Evolutionary conservation across 495 filamentous ascomycete species (phyloP).

Genomic region (Rusavskia elegans): DNA sequence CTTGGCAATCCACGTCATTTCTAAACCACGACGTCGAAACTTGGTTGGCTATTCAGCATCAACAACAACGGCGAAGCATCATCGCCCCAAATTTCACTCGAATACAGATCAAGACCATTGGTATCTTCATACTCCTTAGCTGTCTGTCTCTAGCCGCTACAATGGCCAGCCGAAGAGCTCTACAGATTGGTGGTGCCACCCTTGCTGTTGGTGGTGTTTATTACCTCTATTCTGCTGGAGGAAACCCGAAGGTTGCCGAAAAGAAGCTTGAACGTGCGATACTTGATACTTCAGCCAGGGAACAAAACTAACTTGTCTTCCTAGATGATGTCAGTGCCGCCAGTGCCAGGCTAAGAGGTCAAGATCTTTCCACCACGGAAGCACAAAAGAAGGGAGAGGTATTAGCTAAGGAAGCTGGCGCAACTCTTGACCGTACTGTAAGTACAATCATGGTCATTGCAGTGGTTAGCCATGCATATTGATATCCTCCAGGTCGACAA

Average conservation of each 20-base stretch:
- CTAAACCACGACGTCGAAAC: neutral
- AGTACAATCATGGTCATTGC: conserved; percentile 8
- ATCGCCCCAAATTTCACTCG: neutral
- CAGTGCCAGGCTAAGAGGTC: conserved; percentile 44
- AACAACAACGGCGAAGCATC: too few species aligned
- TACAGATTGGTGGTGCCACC: conserved; percentile 32
- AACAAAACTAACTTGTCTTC: neutral
- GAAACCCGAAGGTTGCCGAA: conserved; percentile 63
- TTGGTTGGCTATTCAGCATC: neutral
- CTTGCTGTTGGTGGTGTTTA: conserved; percentile 61
- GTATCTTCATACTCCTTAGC: neutral
- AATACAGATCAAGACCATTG: neutral
- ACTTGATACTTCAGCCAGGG: neutral
- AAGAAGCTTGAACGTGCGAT: conserved; percentile 65
- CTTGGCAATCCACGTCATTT: neutral
- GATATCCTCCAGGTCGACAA: conserved; percentile 36
- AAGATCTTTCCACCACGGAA: conserved; percentile 37
- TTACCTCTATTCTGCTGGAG: conserved; percentile 83
- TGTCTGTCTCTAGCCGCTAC: neutral
- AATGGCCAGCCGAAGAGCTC: neutral
- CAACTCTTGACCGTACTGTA: conserved; percentile 41
- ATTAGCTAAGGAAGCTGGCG: conserved; percentile 31
- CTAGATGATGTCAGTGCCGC: conserved; percentile 31
- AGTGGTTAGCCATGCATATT: neutral
- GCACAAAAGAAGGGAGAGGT: conserved; percentile 36